Base-by-base conservation (phyloP, 2,329 filamentous ascomycete species). In the Metarhizium robertsii region DNA sequence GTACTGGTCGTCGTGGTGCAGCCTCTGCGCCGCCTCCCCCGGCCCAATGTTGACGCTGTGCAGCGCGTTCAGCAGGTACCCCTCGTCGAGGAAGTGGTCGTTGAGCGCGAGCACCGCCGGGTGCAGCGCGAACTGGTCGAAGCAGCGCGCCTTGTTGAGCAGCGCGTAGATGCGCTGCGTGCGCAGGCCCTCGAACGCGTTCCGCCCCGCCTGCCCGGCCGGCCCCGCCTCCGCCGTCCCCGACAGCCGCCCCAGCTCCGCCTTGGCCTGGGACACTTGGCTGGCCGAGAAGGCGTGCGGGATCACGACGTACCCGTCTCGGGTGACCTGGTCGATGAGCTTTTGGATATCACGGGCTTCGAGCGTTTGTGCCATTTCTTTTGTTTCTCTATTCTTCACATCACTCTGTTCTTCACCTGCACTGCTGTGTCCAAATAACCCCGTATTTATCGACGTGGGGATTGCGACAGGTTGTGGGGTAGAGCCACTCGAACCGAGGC, bases 41-140 rank as follows among this genome's bases (percentile, higher is more conserved):
- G 70, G 69, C 49, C 70, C 66, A 57, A 73, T 73, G 50, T 65
- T 64, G 20, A 73, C 72, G 54, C 66, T 71, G 53, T 72, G 69
- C 36, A 71, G 66, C 6, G 66, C 64, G 45, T 64, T 68, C 18
- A 73, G 52, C 20, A 68, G 61, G 50, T 68, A 73, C 0, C 69
- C 69, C 16, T 64, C 61, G 51, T 70, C 70, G n/a, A 75, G 62
- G 55, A 73, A 73, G 56, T 68, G 67, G 32, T 72, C 66, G 54
- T 73, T 73, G 47, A 74, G 62, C 1, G 69, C 67, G 20, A 73
- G 61, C 4, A 73, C 66, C 20, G 64, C 60, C 8, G 66, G 65
- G 6, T 72, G 62, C 0, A 69, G 56, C 34, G 60, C 60, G 55
- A 71, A 73, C 56, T 67, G 69, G 59, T 72, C 67, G 60, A 73